A percentile compares a stretch with the other conserved stretches of the same genome.
Evolutionary conservation across 148 eudicot species (phyloP).

Genomic region (Spergularia marina): DNA sequence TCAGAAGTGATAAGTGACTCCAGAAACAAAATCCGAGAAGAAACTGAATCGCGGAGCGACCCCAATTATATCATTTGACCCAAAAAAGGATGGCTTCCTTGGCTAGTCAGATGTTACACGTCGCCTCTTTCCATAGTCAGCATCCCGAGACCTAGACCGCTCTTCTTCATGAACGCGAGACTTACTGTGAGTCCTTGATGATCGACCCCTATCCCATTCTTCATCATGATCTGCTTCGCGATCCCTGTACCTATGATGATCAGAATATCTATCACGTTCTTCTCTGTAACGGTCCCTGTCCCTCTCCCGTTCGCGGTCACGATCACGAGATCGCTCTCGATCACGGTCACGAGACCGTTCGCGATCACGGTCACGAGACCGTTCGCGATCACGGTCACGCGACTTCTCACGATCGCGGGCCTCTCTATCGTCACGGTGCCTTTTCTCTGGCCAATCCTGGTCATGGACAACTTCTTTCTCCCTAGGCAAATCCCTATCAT

Average conservation of each 20-base stretch:
- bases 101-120: slow-evolving; percentile 50
- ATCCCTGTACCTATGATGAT: slow-evolving; percentile 71
- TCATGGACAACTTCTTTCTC: slow-evolving; percentile 56
- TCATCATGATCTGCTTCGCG: slow-evolving; percentile 71
- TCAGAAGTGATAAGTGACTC: slow-evolving; percentile 10
- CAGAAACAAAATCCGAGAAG: slow-evolving; percentile 18
- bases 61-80: slow-evolving; percentile 7
- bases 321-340: slow-evolving; percentile 51
- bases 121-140: slow-evolving; percentile 72
- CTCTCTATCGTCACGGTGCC: slow-evolving; percentile 64
- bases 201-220: slow-evolving; percentile 76
- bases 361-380: slow-evolving; percentile 54
- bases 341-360: slow-evolving; percentile 49
- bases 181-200: slow-evolving; percentile 69
- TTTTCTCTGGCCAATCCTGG: slow-evolving; percentile 56
- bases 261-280: slow-evolving; percentile 60
- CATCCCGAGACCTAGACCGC: slow-evolving; percentile 68
- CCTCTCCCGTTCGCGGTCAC: slow-evolving; percentile 47
- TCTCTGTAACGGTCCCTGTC: slow-evolving; percentile 64
- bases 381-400: slow-evolving; percentile 54
- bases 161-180: slow-evolving; percentile 54
- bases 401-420: slow-evolving; percentile 53
- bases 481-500: slow-evolving; percentile 59
- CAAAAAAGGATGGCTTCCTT: background rate
- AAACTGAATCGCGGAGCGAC: slow-evolving; percentile 17